Conservation (phyloP, 305 asterid genomes). For the Fraxinus baroniana region DNA sequence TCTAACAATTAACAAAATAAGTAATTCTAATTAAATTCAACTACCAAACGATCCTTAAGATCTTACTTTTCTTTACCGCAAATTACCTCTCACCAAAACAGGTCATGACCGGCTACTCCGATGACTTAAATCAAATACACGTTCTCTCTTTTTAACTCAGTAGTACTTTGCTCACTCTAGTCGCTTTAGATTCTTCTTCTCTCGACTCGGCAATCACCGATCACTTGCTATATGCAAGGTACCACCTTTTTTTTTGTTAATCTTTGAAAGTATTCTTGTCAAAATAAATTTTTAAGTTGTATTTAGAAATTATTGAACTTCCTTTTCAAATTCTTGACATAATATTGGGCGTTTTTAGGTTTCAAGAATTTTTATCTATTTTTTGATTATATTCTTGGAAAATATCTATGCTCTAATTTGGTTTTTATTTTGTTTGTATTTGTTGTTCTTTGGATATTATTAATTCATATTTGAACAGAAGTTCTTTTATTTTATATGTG, state of each 20-base stretch:
- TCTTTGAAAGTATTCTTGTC: neutral
- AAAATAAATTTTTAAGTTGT: neutral
- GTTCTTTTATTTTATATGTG: neutral
- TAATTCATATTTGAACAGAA: neutral
- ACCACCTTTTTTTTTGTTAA: conserved; percentile 12
- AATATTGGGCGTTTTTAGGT: neutral
- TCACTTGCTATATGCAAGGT: conserved; percentile 50
- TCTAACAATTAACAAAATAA: neutral
- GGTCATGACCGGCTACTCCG: conserved; percentile 30
- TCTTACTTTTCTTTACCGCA: neutral
- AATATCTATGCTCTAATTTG: neutral
- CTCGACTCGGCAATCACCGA: conserved; percentile 38
- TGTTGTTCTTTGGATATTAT: neutral
- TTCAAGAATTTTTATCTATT: neutral
- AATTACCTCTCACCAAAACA: neutral
- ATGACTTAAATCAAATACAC: neutral
- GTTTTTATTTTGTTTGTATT: neutral
- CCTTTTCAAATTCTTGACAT: neutral
- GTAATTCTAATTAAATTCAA: neutral
- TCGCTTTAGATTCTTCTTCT: conserved; percentile 24
- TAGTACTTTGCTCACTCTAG: conserved; percentile 23
- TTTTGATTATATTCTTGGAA: neutral
- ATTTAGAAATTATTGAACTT: neutral
- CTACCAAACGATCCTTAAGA: neutral
- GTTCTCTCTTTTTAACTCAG: conserved; percentile 23